Evolutionary conservation across 2,329 filamentous ascomycete species (phyloP).

Genomic region (Ascomycota sp.): DNA sequence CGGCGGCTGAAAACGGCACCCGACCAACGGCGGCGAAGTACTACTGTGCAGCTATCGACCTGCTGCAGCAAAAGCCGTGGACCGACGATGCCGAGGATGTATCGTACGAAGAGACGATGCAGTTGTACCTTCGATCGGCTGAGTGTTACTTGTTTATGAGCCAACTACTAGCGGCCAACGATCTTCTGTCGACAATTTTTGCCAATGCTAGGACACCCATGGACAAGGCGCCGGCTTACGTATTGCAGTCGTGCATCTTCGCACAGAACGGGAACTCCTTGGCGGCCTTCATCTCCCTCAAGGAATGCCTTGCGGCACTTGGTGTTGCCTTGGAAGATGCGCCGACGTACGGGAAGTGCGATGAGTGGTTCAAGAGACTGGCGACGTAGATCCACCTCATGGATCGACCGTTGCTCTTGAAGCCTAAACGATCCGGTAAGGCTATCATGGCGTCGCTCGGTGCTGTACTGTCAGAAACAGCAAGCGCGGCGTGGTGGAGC

Average conservation of each 20-base stretch:
- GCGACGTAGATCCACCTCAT: conserved; percentile 37
- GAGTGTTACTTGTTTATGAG: conserved; percentile 70
- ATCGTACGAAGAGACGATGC: conserved; percentile 70
- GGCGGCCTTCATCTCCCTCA: conserved; percentile 48
- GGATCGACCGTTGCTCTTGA: conserved; percentile 26
- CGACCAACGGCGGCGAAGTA: conserved; percentile 66
- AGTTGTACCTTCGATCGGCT: conserved; percentile 57
- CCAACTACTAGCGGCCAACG: conserved; percentile 44
- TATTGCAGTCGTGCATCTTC: conserved; percentile 62
- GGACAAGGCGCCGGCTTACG: conserved; percentile 69
- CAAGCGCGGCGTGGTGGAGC: conserved; percentile 54
- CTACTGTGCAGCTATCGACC: conserved; percentile 51
- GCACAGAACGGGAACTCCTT: conserved; percentile 52
- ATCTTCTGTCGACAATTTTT: conserved; percentile 51
- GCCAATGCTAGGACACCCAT: conserved; percentile 46
- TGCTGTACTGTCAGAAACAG: conserved; percentile 48
- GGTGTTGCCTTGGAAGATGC: conserved; percentile 44
- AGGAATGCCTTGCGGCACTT: conserved; percentile 49
- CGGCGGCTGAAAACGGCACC: conserved; percentile 64
- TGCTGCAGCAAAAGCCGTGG: conserved; percentile 73
- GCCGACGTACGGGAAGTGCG: conserved; percentile 57
- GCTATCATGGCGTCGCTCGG: conserved; percentile 40
- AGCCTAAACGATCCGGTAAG: conserved; percentile 23
- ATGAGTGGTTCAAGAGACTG: conserved; percentile 47
- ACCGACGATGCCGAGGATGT: conserved; percentile 47